phyloP scores from a whole-genome alignment of 345 rosid genomes.

The Pelargonium nanum region DNA sequence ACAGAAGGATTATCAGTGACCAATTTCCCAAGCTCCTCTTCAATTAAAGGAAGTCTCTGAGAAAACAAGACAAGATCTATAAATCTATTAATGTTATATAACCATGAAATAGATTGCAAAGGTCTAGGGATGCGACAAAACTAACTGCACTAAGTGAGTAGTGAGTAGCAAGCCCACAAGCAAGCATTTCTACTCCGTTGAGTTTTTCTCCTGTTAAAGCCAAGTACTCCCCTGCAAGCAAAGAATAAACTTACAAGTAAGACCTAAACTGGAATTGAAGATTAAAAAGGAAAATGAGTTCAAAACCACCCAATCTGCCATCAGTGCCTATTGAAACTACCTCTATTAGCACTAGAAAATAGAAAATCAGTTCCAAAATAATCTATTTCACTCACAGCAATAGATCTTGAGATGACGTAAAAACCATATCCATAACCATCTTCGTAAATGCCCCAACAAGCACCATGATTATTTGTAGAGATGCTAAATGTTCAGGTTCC shows the following conservation, averaged over 20 bases:
- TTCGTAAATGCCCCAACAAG: no score
- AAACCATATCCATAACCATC: no score
- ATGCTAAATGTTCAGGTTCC: no score
- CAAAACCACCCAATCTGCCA: not conserved
- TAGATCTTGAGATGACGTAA: no score
- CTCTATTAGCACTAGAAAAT: no score
- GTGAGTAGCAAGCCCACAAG: constrained; percentile 89
- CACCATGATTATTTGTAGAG: no score
- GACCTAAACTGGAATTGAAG: not conserved
- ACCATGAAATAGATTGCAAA: constrained; percentile 7
- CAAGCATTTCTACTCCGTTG: constrained; percentile 77
- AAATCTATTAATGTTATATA: not conserved
- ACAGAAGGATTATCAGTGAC: constrained; percentile 85
- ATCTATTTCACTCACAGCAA: no score
- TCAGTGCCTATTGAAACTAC: no score
- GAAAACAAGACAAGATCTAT: constrained; percentile 3
- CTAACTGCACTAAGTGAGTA: constrained; percentile 49
- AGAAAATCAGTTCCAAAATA: no score
- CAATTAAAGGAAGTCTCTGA: constrained; percentile 57
- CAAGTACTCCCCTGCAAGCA: constrained; percentile 75
- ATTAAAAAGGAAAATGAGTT: not conserved
- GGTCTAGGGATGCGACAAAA: constrained; percentile 1
- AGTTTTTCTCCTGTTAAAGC: constrained; percentile 80
- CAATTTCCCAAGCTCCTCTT: constrained; percentile 56
- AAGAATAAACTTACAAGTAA: not conserved